Conservation (phyloP, 164 flowering plant species). For the Taxillus chinensis region DNA sequence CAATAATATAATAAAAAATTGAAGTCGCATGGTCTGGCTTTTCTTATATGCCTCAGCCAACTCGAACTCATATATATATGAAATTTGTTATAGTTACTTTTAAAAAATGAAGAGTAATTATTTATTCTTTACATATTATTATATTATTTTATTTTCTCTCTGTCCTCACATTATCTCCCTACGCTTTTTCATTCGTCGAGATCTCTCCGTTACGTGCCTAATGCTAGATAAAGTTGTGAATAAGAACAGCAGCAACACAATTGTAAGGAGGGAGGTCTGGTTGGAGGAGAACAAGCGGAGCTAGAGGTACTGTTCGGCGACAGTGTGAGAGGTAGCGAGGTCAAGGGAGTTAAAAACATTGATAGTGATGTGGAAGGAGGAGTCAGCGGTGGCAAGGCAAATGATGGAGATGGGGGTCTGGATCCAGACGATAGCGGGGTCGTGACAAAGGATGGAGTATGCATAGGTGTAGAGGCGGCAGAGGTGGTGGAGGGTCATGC, state of each 20-base stretch:
- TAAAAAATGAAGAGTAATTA: too few species aligned
- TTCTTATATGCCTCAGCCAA: too few species aligned
- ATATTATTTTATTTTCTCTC: too few species aligned
- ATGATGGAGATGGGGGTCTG: constrained; percentile 51
- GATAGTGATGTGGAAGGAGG: constrained; percentile 61
- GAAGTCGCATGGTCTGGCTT: too few species aligned
- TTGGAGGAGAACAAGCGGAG: constrained; percentile 41
- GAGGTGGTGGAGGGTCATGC: constrained; percentile 12
- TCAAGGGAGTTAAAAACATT: constrained; percentile 70
- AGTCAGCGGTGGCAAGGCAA: constrained; percentile 59
- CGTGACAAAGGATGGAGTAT: constrained; percentile 58
- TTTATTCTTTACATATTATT: too few species aligned
- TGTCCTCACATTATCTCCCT: too few species aligned
- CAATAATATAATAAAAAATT: too few species aligned
- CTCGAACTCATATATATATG: too few species aligned
- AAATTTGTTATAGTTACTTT: too few species aligned
- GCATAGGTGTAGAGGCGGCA: constrained; percentile 26
- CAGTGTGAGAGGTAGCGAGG: constrained; percentile 50
- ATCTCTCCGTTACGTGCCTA: too few species aligned
- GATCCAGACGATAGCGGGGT: constrained; percentile 57
- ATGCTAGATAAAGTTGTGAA: constrained; percentile 93
- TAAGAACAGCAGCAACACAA: constrained; percentile 68
- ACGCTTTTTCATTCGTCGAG: too few species aligned
- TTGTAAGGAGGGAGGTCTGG: constrained; percentile 71
- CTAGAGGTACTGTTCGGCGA: constrained; percentile 88